Conservation (phyloP, 495 filamentous ascomycete genomes). For the Parathielavia appendiculata region DNA sequence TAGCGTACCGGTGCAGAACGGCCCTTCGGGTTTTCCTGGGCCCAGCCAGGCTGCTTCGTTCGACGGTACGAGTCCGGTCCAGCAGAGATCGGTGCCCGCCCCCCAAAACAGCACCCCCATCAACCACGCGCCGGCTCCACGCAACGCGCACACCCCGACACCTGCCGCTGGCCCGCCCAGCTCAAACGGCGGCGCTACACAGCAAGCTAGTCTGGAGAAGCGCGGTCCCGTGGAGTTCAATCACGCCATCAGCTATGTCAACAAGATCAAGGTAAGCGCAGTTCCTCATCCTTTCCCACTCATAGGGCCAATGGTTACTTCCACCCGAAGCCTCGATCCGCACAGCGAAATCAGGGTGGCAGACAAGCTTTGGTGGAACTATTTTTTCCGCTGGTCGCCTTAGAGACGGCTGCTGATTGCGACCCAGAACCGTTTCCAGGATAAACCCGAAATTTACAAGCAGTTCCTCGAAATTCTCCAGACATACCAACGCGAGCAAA, state of each 20-base stretch:
- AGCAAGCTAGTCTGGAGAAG: conserved; percentile 66
- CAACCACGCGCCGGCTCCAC: conserved; percentile 36
- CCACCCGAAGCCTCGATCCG: not conserved
- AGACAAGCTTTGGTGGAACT: conserved; percentile 19
- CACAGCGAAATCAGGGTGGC: conserved; percentile 2
- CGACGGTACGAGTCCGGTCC: conserved; percentile 57
- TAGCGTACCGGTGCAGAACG: conserved; percentile 46
- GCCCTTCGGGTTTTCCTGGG: conserved; percentile 40
- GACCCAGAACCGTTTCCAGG: conserved; percentile 82
- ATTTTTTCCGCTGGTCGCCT: conserved; percentile 6
- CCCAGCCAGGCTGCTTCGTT: conserved; percentile 42
- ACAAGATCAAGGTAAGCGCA: conserved; percentile 88
- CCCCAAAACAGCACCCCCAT: conserved; percentile 54
- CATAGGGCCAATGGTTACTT: not conserved
- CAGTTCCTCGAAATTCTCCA: conserved; percentile 98
- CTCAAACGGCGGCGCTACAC: conserved; percentile 40
- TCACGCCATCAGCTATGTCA: conserved; percentile 98
- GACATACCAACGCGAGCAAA: conserved; percentile 96
- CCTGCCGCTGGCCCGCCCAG: conserved; percentile 37
- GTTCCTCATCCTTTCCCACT: not conserved
- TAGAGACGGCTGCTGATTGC: conserved; percentile 18
- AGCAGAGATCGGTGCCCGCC: conserved; percentile 76
- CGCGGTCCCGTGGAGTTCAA: conserved; percentile 97
- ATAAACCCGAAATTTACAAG: conserved; percentile 97
- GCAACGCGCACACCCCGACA: conserved; percentile 50